phyloP scores from a whole-genome alignment of 1,139 yeast species.

The Candida albicans region DNA sequence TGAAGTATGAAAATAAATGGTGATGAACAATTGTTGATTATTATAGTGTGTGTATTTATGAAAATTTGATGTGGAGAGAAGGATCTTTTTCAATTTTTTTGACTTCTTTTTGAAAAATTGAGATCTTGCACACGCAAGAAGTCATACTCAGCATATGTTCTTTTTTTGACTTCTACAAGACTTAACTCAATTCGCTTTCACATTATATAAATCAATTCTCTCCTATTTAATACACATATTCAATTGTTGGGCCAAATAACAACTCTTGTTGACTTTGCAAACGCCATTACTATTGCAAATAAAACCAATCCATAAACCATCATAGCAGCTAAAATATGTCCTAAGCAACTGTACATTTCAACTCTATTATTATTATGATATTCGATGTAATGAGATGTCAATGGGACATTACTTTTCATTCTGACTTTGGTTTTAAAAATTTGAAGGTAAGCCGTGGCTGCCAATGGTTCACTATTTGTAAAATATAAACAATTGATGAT shows the following conservation, averaged over 20 bases:
- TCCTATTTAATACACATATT: too few species aligned
- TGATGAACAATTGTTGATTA: too few species aligned
- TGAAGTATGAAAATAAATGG: too few species aligned
- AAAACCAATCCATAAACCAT: constrained; percentile 11
- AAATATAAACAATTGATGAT: constrained; percentile 12
- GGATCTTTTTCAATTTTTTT: too few species aligned
- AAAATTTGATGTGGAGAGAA: too few species aligned
- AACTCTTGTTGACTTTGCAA: constrained; percentile 1
- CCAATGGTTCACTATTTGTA: constrained; percentile 11
- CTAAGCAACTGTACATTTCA: constrained; percentile 9
- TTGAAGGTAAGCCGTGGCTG: constrained; percentile 15
- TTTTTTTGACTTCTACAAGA: too few species aligned
- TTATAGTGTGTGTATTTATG: too few species aligned
- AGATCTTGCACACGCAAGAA: too few species aligned
- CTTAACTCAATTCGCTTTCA: too few species aligned
- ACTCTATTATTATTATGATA: constrained; percentile 10
- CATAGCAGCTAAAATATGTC: constrained; percentile 15
- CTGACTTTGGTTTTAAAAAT: constrained; percentile 3
- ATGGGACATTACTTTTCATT: constrained; percentile 1
- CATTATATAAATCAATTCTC: too few species aligned
- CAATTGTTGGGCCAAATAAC: background rate
- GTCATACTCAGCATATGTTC: too few species aligned
- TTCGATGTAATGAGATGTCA: constrained; percentile 2
- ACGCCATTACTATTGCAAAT: constrained; percentile 6
- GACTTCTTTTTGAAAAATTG: too few species aligned